Base-by-base conservation (phyloP, 202 grass and related monocot species). In the Eragrostis tef region DNA sequence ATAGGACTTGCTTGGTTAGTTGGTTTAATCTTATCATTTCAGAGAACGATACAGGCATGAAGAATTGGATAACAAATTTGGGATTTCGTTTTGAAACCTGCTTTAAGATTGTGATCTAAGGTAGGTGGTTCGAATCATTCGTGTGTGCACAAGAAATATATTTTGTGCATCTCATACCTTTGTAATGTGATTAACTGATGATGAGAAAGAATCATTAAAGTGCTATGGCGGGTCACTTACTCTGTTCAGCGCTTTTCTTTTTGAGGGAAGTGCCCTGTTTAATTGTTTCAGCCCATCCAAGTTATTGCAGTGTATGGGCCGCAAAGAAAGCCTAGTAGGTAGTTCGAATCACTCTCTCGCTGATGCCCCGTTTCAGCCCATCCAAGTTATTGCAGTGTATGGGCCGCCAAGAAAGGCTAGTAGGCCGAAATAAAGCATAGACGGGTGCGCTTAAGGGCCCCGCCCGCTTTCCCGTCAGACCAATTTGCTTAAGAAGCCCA, bases 91-190 rank as follows among this genome's bases (percentile, higher is more conserved):
- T 42, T 31, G 25, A 13, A 21, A 14, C 44, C 44, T 65, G 17
- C 11, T 42, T 51, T 22, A 36, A 65, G 60, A 78, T 78, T 50
- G 75, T 50, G 60, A 78, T 78, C 75, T 78, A 3, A 15, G 59
- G 75, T 64, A 20, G 59, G 60, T 78, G 58, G 14, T 63, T 29
- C 57, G 9, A 77, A 14, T 48, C 74, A 45, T 77, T 61, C 13
- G 54, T 63, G 54, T 22, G 50, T 17, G 12, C 15, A 0, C 6
- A 39, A 39, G 34, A 2, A 39, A 39, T 39, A 39, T 39, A 39
- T 39, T 39, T 3, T 39, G 34, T 61, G 11, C 11, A 14, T 26
- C 21, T 2, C 24, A 6, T 4, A 25, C 24, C 14, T 61, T 27
- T 61, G 11, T 26, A 61, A 61, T 27, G 58, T 61, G 58, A 25